Percentiles rank a stretch among this genome's conserved stretches.
Evolutionary conservation across 306 rosid genomes (phyloP).

Genomic region (Ormosia emarginata): DNA sequence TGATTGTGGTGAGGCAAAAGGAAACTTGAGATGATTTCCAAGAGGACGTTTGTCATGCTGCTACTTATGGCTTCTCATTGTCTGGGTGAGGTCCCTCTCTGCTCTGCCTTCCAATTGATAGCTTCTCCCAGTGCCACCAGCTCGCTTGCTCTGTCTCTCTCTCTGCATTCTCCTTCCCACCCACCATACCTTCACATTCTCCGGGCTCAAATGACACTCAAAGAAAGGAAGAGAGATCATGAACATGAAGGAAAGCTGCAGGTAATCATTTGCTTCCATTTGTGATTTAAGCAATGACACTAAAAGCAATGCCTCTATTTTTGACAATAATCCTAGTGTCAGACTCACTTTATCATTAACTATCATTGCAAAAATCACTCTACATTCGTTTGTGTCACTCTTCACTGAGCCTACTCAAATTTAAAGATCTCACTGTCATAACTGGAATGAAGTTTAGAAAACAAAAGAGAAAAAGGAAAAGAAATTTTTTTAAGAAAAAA

Average conservation of each 20-base stretch:
- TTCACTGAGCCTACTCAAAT: not conserved
- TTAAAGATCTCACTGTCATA: constrained; percentile 12
- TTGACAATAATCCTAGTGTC: constrained; percentile 14
- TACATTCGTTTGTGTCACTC: not conserved
- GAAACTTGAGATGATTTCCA: constrained; percentile 10
- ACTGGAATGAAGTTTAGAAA: not conserved
- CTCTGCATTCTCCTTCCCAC: not conserved
- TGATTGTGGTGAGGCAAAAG: constrained; percentile 27
- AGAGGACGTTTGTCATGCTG: constrained; percentile 11
- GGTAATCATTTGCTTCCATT: constrained; percentile 34
- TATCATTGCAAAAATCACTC: constrained; percentile 22
- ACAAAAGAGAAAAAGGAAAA: not conserved
- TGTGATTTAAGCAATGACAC: constrained; percentile 38
- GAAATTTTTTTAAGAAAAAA: too few species aligned
- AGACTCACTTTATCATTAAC: not conserved
- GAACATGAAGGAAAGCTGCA: constrained; percentile 20
- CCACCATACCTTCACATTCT: not conserved
- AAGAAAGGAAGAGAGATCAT: constrained; percentile 10
- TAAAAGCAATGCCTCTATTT: constrained; percentile 23
- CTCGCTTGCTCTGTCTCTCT: not conserved
- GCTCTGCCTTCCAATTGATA: constrained; percentile 14
- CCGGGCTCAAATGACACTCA: constrained; percentile 3
- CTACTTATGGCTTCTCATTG: constrained; percentile 13
- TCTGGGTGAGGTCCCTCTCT: constrained; percentile 26
- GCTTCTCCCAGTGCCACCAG: not conserved